These are phyloP conservation scores for Boechera stricta DNA, from an alignment of 345 rosid species.

Conservation along the genomic window DNA sequence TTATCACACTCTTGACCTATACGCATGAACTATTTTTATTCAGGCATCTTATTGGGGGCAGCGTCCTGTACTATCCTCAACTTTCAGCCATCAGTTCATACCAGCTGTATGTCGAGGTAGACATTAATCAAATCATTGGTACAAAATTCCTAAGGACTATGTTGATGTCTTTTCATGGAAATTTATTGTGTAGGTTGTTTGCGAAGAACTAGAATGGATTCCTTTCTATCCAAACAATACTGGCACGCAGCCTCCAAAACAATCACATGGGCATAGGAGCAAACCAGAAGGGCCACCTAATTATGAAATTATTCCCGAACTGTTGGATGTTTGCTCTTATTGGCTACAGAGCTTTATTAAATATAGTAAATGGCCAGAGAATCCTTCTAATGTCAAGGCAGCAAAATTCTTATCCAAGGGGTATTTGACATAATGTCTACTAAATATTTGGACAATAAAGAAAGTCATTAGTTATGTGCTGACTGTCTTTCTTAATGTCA, in stretches of 20 bases:
- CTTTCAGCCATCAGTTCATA: constrained; percentile 96
- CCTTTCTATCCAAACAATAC: constrained; percentile 70
- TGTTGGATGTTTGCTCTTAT: constrained; percentile 80
- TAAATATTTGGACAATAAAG: constrained; percentile 18
- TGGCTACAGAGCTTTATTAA: constrained; percentile 96
- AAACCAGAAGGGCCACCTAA: constrained; percentile 72
- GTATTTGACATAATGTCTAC: constrained; percentile 48
- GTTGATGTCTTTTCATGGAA: constrained; percentile 29
- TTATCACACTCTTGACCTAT: constrained; percentile 21
- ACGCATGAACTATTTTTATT: constrained; percentile 21
- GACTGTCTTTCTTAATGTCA: constrained; percentile 44
- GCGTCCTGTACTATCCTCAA: constrained; percentile 91
- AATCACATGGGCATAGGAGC: constrained; percentile 61
- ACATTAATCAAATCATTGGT: constrained; percentile 37
- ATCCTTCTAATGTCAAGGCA: constrained; percentile 86
- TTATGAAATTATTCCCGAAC: constrained; percentile 73
- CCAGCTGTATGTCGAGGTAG: constrained; percentile 96
- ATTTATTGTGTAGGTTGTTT: constrained; percentile 69
- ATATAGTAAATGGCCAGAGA: constrained; percentile 92
- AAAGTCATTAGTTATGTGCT: not conserved
- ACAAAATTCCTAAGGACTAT: constrained; percentile 24
- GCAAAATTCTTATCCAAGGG: constrained; percentile 84
- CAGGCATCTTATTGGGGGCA: constrained; percentile 93
- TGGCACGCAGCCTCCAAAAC: constrained; percentile 49
- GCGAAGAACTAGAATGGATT: constrained; percentile 97